Percentiles rank a stretch among this genome's conserved stretches.
phyloP scores from a whole-genome alignment of 2,329 filamentous ascomycete genomes.

The Neopestalotiopsis sp. region DNA sequence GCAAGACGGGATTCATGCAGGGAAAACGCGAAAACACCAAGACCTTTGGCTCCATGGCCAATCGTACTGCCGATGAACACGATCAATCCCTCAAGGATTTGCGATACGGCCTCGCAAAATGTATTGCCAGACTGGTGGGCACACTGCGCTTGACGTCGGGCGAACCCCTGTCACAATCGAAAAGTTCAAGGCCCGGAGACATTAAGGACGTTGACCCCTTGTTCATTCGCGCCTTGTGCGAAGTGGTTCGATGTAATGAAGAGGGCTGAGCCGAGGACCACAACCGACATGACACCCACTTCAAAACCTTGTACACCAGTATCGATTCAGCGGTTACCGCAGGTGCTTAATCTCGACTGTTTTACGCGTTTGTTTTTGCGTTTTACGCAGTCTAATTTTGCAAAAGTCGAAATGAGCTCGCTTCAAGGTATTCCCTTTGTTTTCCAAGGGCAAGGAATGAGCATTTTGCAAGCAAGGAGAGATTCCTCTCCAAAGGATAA shows the following conservation, averaged over 20 bases:
- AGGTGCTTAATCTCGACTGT: not conserved
- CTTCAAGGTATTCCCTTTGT: not conserved
- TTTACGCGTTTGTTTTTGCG: not conserved
- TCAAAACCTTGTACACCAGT: not conserved
- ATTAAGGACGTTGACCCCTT: slow-evolving; percentile 39
- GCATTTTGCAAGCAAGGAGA: not conserved
- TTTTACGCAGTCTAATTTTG: not conserved
- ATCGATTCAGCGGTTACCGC: not conserved
- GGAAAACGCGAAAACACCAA: slow-evolving; percentile 24
- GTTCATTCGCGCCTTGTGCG: slow-evolving; percentile 46
- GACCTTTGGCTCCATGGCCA: slow-evolving; percentile 21
- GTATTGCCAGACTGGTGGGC: slow-evolving; percentile 56
- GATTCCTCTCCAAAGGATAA: not conserved
- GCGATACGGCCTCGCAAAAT: slow-evolving; percentile 54
- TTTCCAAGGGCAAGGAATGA: not conserved
- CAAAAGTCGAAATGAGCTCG: not conserved
- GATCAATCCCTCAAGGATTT: slow-evolving; percentile 50
- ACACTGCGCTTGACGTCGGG: slow-evolving; percentile 44
- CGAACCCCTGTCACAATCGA: not conserved
- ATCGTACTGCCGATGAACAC: slow-evolving; percentile 22
- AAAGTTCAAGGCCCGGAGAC: slow-evolving; percentile 2
- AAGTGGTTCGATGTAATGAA: slow-evolving; percentile 48
- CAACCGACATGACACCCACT: not conserved
- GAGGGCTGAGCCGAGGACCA: slow-evolving; percentile 29
- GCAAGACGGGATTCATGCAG: slow-evolving; percentile 28